Percentiles rank a stretch among this genome's conserved stretches.
Conservation (phyloP, 805 yeast genomes). For the Ogataea pilisensis region DNA sequence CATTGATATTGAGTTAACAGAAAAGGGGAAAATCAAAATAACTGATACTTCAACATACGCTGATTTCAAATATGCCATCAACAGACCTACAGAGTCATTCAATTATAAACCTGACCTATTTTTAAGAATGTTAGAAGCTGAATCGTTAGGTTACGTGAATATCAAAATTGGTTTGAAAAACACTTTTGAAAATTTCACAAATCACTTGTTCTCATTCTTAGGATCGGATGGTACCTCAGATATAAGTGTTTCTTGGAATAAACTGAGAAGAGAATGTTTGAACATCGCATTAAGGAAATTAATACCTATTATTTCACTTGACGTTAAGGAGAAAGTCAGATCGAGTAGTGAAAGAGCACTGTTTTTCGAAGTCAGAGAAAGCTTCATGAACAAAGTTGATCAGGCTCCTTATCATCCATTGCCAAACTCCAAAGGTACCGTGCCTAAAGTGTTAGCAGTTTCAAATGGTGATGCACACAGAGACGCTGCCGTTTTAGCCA, state of each 20-base stretch:
- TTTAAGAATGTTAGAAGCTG: constrained; percentile 90
- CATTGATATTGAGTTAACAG: constrained; percentile 73
- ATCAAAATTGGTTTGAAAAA: constrained; percentile 56
- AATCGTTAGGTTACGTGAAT: constrained; percentile 65
- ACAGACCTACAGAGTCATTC: constrained; percentile 74
- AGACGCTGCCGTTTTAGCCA: constrained; percentile 83
- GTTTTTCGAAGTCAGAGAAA: constrained; percentile 63
- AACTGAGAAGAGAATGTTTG: constrained; percentile 63
- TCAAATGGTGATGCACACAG: constrained; percentile 85
- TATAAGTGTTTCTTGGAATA: constrained; percentile 76
- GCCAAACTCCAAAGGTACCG: constrained; percentile 72
- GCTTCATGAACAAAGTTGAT: constrained; percentile 68
- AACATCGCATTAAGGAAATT: constrained; percentile 64
- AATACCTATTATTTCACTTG: constrained; percentile 61
- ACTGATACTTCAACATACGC: constrained; percentile 78
- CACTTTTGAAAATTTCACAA: constrained; percentile 39
- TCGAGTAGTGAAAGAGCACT: constrained; percentile 70
- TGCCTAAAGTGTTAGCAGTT: constrained; percentile 78
- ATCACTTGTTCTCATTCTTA: constrained; percentile 50
- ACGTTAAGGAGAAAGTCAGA: constrained; percentile 78
- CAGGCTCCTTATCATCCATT: constrained; percentile 92
- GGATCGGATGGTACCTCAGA: constrained; percentile 78
- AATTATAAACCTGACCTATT: constrained; percentile 73
- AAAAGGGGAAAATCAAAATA: constrained; percentile 75
- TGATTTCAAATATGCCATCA: constrained; percentile 86